Evolutionary conservation across 345 rosid species (phyloP).

Genomic region (Brassica juncea): DNA sequence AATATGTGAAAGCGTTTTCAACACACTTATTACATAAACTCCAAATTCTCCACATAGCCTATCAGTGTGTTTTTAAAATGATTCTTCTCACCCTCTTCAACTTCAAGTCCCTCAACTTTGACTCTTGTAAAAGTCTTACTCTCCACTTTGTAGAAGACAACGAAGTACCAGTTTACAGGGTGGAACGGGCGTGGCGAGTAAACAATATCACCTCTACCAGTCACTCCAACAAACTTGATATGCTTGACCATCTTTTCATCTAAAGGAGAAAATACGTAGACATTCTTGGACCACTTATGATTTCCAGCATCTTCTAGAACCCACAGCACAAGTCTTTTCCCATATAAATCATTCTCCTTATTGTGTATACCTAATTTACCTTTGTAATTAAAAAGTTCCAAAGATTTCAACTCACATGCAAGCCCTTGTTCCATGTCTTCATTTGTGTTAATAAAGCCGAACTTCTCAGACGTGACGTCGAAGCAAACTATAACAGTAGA

Average conservation of each 20-base stretch:
- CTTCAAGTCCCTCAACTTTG: not conserved
- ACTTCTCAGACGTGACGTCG: no score
- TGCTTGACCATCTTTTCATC: no score
- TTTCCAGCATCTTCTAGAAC: not conserved
- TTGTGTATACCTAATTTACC: not conserved
- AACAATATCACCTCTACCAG: not conserved
- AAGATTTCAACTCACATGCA: not conserved
- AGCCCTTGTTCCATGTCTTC: not conserved
- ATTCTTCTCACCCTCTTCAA: not conserved
- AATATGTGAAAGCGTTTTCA: not conserved
- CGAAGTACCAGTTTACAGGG: not conserved
- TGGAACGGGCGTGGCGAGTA: not conserved
- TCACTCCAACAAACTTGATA: not conserved
- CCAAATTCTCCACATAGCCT: not conserved
- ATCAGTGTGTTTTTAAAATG: no score
- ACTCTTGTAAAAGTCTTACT: not conserved
- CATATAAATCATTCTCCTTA: not conserved
- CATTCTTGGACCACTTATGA: not conserved
- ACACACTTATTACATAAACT: not conserved
- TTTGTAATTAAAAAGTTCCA: not conserved
- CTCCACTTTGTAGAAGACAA: not conserved
- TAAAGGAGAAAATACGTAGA: not conserved
- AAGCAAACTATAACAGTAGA: not conserved
- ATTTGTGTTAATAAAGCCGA: not conserved
- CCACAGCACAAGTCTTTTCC: not conserved